Percentiles rank a stretch among this genome's conserved stretches.
phyloP scores from a whole-genome alignment of 345 rosid species.

The Euphorbia peplus region DNA sequence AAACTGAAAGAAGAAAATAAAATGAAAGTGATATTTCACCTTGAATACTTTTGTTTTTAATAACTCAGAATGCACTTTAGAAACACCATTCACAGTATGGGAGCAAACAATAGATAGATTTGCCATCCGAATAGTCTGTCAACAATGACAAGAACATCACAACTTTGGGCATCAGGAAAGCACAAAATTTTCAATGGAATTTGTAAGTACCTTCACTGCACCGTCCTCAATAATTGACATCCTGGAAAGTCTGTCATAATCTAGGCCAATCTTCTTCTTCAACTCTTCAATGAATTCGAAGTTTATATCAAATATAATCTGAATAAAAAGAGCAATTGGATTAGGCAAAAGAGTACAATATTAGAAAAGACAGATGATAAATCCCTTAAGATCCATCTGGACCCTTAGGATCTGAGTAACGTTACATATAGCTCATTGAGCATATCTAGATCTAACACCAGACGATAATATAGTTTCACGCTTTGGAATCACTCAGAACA shows the following conservation, averaged over 20 bases:
- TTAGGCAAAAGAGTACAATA: not conserved
- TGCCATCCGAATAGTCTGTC: constrained; percentile 49
- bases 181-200: not conserved
- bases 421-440: not conserved
- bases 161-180: not conserved
- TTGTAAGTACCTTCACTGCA: constrained; percentile 39
- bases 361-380: too few species aligned
- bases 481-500: not conserved
- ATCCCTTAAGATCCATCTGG: not conserved
- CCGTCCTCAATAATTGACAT: constrained; percentile 55
- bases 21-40: constrained; percentile 22
- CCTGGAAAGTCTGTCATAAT: constrained; percentile 40
- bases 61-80: constrained; percentile 37
- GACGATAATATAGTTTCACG: not conserved
- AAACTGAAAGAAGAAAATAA: constrained; percentile 1
- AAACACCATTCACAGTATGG: constrained; percentile 46
- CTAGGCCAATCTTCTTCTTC: constrained; percentile 41
- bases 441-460: not conserved
- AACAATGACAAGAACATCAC: constrained; percentile 2
- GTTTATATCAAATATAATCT: constrained; percentile 51
- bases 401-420: not conserved
- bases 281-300: constrained; percentile 40
- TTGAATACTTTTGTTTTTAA: constrained; percentile 39
- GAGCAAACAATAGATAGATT: constrained; percentile 43
- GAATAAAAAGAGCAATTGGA: constrained; percentile 10